Base-by-base conservation (phyloP, 2,329 filamentous ascomycete genomes). In the Cladophialophora psammophila region DNA sequence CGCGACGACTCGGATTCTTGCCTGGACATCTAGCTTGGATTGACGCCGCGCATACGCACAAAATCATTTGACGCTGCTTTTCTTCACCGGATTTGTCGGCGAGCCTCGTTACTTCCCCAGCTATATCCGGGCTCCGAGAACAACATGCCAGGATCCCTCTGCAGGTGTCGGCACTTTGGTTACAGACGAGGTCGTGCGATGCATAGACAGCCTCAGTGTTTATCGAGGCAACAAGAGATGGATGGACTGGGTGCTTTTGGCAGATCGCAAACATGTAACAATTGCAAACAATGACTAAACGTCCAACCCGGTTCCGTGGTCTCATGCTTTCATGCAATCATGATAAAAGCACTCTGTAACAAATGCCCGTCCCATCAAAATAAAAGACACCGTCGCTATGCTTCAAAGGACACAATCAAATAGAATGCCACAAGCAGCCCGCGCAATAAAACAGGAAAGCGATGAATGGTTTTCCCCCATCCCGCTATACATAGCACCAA, bases 321-420 rank as follows among this genome's bases (percentile, higher is more conserved):
- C 53, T 65, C 65, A 59, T 70, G 59, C 65, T 54, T 50, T 64
- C 64, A 65, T 69, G 59, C 56, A 26, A 56, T 64, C 65, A 65
- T 65, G 58, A 61, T 50, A 55, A 31, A 36, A 57, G 35, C 36
- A 52, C 18, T 40, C 45, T 53, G 45, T 32, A 38, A 66, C 26
- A 45, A 53, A 48, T 61, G 38, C 48, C 57, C 45, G n/a, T 59
- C 42, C 59, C 54, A 5, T 58, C 26, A 42, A 35, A 52, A 48
- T 34, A 55, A n/a, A 42, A 48, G 40, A 55, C 67, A 54, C 69
- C 69, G n/a, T 68, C 69, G 69, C 69, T 71, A 71, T 71, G 69
- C 69, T 63, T 63, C 52, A 66, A 69, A 66, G 26, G 36, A 53
- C 31, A 60, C 15, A 45, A 20, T 32, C 8, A 12, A 56, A 26